These are phyloP conservation scores for Ambrosiella cleistominuta DNA, from an alignment of 2,329 filamentous ascomycete species.

Conservation along the genomic window DNA sequence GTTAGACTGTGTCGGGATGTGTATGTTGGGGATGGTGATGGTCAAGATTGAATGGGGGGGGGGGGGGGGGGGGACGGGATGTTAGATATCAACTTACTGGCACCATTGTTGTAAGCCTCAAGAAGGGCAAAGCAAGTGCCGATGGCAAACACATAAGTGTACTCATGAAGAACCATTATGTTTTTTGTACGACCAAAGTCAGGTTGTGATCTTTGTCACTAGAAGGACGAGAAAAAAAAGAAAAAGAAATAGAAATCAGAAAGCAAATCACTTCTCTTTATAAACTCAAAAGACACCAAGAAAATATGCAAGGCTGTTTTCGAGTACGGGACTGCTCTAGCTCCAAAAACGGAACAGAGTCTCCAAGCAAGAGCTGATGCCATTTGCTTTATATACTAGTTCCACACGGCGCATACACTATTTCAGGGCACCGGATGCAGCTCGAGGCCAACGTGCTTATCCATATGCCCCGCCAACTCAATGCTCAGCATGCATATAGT, in stretches of 20 bases:
- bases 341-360: not conserved
- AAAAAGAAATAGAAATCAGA: not conserved
- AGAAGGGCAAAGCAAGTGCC: slow-evolving; percentile 61
- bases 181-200: not conserved
- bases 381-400: no score
- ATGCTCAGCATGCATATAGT: no score
- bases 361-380: no score
- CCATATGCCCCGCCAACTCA: no score
- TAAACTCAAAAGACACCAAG: not conserved
- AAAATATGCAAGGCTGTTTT: not conserved
- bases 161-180: slow-evolving; percentile 41
- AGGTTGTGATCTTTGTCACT: not conserved
- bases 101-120: slow-evolving; percentile 64
- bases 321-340: not conserved
- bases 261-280: not conserved
- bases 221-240: not conserved
- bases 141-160: slow-evolving; percentile 56
- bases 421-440: no score
- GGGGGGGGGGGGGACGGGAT: slow-evolving; percentile 1
- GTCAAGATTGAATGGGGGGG: not conserved
- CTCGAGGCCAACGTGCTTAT: no score
- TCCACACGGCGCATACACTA: no score
- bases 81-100: slow-evolving; percentile 36
- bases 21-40: not conserved
- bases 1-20: not conserved